Base-by-base conservation (phyloP, 202 grass and related monocot species). In the Cymbopogon flexuosus region DNA sequence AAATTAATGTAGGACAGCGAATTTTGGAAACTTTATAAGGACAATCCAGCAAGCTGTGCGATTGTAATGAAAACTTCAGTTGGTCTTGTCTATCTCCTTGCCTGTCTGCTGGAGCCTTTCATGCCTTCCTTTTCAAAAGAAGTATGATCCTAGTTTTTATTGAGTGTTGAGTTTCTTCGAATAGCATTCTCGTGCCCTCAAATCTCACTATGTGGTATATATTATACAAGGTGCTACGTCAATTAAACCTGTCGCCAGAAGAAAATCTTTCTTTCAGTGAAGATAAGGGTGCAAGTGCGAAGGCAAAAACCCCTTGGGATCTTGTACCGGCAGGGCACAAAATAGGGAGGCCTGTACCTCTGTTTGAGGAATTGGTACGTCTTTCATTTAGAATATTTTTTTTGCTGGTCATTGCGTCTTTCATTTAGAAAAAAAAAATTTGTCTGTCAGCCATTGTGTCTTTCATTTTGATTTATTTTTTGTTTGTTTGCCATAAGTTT, bases 21-120 rank as follows among this genome's bases (percentile, higher is more conserved):
- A 60, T 98, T 99, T 89, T 99, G 96, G 96, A 90, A 71, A 63
- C 92, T 99, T 83, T 93, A 88, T 72, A 99, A 95, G 72, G 90
- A 95, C 83, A 92, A 99, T 85, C 86, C 86, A 77, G 74, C 60
- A 72, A 61, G 45, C 70, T 98, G 96, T 78, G 90, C 92, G 23
- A 85, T 95, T 91, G 96, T 98, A 43, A 89, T 98, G 84, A 98
- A 89, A 88, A 98, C 96, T 80, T 88, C 96, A 78, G 82, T 89
- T 39, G 96, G 96, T 81, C 86, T 98, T 84, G 96, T 95, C 29
- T 95, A 93, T 74, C 90, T 98, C 81, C 92, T 98, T 78, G 85
- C 96, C 56, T 98, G 90, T 87, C 80, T 98, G 52, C 86, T 98
- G 63, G 96, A 98, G 70, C 96, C 92, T 82, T 98, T 95, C 81